Conservation (phyloP, 2,329 filamentous ascomycete species). For the Sporothrix euskadiensis region DNA sequence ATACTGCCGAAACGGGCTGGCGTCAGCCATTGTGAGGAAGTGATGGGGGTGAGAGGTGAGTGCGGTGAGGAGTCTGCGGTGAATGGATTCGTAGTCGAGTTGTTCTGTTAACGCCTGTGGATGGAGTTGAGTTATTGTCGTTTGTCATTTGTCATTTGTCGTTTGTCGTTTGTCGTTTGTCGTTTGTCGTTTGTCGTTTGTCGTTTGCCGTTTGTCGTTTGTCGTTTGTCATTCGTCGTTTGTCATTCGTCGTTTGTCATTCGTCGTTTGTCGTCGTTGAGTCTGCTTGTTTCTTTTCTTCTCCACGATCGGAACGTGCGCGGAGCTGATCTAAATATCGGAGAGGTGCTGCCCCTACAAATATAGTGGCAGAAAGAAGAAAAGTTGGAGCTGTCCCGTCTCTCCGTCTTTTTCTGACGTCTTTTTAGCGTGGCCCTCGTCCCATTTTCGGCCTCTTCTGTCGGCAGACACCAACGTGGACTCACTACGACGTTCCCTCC, state of each 20-base stretch:
- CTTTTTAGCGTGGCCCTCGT: neutral
- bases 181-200: neutral
- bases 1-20: constrained; percentile 48
- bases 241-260: neutral
- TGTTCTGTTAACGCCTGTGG: neutral
- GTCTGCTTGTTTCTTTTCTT: neutral
- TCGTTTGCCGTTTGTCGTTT: neutral
- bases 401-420: neutral
- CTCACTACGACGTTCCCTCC: too few species aligned
- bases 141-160: neutral
- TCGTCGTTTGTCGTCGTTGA: neutral
- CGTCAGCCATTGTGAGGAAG: neutral
- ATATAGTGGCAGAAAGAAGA: neutral
- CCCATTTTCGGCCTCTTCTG: neutral
- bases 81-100: neutral
- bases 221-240: neutral
- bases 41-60: neutral
- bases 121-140: too few species aligned
- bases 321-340: neutral
- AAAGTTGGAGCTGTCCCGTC: neutral
- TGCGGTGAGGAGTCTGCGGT: neutral
- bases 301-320: neutral
- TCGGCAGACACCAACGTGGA: neutral
- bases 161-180: neutral
- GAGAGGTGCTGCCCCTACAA: neutral